Conservation (phyloP, 2,329 filamentous ascomycete genomes). For the Fusarium devonianum region DNA sequence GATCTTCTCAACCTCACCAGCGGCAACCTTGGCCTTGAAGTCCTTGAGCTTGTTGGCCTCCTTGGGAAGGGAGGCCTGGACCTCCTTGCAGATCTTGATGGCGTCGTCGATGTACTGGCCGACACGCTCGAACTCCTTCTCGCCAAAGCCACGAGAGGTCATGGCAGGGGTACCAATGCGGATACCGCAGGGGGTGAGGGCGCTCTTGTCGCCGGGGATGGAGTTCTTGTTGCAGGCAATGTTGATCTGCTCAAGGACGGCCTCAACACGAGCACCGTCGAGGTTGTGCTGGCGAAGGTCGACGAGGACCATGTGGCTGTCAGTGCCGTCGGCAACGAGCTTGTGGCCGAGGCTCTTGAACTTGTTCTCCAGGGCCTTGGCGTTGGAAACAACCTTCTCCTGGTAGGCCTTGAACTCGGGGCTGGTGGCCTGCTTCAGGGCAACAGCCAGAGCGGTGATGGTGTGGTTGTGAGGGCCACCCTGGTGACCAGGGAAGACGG, state of each 20-base stretch:
- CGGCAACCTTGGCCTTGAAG: conserved; percentile 91
- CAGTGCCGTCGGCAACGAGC: conserved; percentile 93
- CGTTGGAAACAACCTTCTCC: conserved; percentile 89
- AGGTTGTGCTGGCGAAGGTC: conserved; percentile 88
- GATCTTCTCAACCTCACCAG: conserved; percentile 81
- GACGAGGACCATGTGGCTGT: conserved; percentile 96
- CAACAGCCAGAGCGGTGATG: conserved; percentile 94
- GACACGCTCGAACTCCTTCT: conserved; percentile 90
- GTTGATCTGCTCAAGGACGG: conserved; percentile 96
- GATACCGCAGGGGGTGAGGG: conserved; percentile 91
- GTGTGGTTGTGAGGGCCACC: conserved; percentile 99
- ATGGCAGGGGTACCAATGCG: conserved; percentile 97
- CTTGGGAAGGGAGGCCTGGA: conserved; percentile 87
- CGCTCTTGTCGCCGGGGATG: conserved; percentile 96
- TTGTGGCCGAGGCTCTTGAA: conserved; percentile 91
- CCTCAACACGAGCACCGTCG: conserved; percentile 94
- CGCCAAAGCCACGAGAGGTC: conserved; percentile 93
- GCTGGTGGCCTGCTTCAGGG: conserved; percentile 89
- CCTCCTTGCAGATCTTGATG: conserved; percentile 88
- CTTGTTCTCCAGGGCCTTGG: conserved; percentile 85
- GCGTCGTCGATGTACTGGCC: conserved; percentile 86
- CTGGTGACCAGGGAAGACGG: conserved; percentile 98
- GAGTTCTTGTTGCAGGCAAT: conserved; percentile 99
- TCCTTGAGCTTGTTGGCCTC: conserved; percentile 99
- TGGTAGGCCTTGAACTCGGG: conserved; percentile 96